Conservation (phyloP, 176 grass and related monocot genomes). For the Triticum timopheevii region DNA sequence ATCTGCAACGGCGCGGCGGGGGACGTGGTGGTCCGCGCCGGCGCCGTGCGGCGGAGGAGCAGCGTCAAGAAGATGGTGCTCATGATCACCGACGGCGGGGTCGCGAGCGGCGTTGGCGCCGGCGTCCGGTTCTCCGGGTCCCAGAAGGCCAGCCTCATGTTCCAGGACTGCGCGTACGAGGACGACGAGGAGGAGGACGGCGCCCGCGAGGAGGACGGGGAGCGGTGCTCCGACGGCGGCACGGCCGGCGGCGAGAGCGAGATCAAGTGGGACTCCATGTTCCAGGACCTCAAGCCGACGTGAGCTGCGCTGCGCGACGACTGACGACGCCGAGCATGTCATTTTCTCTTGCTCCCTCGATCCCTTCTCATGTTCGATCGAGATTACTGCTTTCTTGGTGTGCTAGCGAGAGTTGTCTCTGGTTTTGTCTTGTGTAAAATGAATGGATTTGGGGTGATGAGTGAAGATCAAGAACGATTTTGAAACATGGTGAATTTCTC, state of each 20-base stretch:
- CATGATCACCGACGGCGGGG: constrained; percentile 56
- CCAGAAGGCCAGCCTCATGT: constrained; percentile 52
- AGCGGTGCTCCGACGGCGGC: background rate
- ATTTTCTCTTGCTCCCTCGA: too few relatives aligned
- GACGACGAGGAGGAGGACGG: background rate
- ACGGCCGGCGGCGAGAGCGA: background rate
- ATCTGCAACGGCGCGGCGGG: constrained; percentile 40
- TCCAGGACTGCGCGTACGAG: constrained; percentile 38
- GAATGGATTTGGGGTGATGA: background rate
- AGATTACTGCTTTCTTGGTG: background rate
- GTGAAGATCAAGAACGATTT: background rate
- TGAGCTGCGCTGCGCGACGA: constrained; percentile 11
- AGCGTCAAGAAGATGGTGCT: constrained; percentile 58
- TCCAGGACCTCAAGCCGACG: constrained; percentile 59
- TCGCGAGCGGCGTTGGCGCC: background rate
- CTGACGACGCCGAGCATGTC: background rate
- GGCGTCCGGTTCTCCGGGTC: constrained; percentile 24
- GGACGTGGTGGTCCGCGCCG: constrained; percentile 21
- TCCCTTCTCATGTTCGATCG: background rate
- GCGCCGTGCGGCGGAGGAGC: constrained; percentile 37
- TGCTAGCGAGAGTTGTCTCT: too few relatives aligned
- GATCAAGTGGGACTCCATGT: constrained; percentile 70
- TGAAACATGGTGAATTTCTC: too few relatives aligned
- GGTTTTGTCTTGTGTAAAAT: too few relatives aligned
- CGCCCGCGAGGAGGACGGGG: background rate